Conservation (phyloP, 1,284 basidiomycete species). For the Hortiboletus rubellus region DNA sequence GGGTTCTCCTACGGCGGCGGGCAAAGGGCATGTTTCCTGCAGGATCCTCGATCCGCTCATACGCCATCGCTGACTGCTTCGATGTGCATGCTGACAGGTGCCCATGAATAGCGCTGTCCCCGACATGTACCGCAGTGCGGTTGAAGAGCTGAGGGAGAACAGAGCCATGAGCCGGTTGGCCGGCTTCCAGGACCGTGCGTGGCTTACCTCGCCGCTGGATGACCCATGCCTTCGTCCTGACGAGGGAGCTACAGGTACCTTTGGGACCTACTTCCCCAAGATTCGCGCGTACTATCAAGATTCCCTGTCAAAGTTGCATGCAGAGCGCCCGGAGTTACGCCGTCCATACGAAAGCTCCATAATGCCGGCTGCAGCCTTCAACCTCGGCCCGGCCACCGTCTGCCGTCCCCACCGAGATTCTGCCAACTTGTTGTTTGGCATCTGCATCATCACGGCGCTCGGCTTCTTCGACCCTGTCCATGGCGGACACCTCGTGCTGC, state of each 20-base stretch:
- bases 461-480: not conserved
- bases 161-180: not conserved
- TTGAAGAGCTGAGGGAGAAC: not conserved
- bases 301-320: not conserved
- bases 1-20: slow-evolving; percentile 15
- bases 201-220: not conserved
- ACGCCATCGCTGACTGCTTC: too few species aligned
- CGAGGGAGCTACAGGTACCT: not conserved
- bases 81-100: not conserved
- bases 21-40: not conserved
- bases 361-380: not conserved
- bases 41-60: too few species aligned
- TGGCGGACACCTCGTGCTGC: not conserved
- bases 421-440: not conserved
- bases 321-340: not conserved
- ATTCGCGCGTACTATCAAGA: not conserved
- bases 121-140: accelerated
- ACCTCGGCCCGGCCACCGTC: not conserved
- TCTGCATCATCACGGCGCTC: not conserved
- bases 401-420: not conserved
- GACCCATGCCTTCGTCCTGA: not conserved
- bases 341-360: not conserved
- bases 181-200: slow-evolving; percentile 7
- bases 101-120: not conserved
- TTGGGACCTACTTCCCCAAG: slow-evolving; percentile 2